phyloP scores from a whole-genome alignment of 1,284 basidiomycete genomes.

The Sanguinoderma infundibulare region DNA sequence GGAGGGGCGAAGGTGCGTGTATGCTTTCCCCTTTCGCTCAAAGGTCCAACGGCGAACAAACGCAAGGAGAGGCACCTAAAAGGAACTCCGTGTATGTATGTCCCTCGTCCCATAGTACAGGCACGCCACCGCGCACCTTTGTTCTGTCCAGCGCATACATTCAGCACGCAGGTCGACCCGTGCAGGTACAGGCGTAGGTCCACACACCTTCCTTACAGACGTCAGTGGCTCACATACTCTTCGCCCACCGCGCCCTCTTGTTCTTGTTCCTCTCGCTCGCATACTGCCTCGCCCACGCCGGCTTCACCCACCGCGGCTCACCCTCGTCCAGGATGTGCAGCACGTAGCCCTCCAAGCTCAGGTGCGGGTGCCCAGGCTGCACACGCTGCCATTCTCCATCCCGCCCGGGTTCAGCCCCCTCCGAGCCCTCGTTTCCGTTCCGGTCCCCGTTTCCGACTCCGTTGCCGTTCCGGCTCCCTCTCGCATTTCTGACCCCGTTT shows the following conservation, averaged over 20 bases:
- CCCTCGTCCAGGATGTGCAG: constrained; percentile 9
- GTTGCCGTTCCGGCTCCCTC: background rate
- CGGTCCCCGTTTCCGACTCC: background rate
- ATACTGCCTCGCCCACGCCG: constrained; percentile 2
- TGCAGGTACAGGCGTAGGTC: background rate
- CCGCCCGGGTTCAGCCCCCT: background rate
- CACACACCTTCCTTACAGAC: background rate
- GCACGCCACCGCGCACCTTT: background rate
- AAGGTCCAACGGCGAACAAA: background rate
- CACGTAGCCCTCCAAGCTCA: constrained; percentile 14
- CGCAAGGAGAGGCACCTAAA: background rate
- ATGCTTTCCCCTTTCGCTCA: background rate
- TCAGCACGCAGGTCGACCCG: background rate
- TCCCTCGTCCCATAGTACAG: background rate
- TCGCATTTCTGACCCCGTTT: background rate
- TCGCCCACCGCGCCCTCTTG: background rate
- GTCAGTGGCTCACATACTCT: background rate
- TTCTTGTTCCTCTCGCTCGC: background rate
- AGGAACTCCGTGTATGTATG: background rate
- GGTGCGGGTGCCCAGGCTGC: constrained; percentile 4
- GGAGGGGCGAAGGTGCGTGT: background rate
- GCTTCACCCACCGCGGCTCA: constrained; percentile 16
- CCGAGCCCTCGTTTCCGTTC: background rate
- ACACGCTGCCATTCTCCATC: background rate
- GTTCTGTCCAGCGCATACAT: background rate